Base-by-base conservation (phyloP, 129 eudicot species). In the Tagetes patula region DNA sequence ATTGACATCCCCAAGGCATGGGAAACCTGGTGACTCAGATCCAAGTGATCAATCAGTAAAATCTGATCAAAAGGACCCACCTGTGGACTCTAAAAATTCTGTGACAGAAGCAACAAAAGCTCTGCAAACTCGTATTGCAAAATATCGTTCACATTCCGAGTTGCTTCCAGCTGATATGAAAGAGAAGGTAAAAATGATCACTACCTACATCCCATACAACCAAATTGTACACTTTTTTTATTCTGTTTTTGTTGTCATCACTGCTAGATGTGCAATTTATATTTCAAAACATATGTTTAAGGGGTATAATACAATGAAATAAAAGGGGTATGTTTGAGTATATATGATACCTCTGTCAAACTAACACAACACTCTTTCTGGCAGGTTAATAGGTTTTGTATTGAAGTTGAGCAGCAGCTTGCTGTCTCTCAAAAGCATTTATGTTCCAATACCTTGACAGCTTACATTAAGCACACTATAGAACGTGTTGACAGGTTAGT, bases 31-130 rank as follows among this genome's bases (percentile, higher is more conserved):
- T 8, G 9, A 8, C 71, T 20, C 52, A 8, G 8, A 42, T 20
- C 27, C 27, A 20, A 20, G 27, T 20, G 27, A 20, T 20, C 27
- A 20, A 20, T 20, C 27, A 20, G 27, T 20, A 20, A 20, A 20
- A 20, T 20, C 27, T 20, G 27, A 20, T 54, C 53, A 65, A 42
- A 27, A 0, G 20, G 53, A 41, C 2, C 46, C 38, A 20, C 60
- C 40, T 61, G 8, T 6, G 69, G 69, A 13, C 65, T 20, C 27
- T 20, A 20, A 86, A 77, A 94, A 80, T 66, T 88, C 87, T 59
- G 77, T 89, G 77, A 84, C 78, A 32, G 75, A 70, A 71, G 89
- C 93, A 36, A 77, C 84, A 27, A 78, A 77, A 77, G 39, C 70
- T 69, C 72, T 88, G 62, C 49, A 75, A 38, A 75, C 77, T 27